These are phyloP conservation scores for Metschnikowia sp. DNA, from an alignment of 805 yeast genomes.

Conservation along the genomic window DNA sequence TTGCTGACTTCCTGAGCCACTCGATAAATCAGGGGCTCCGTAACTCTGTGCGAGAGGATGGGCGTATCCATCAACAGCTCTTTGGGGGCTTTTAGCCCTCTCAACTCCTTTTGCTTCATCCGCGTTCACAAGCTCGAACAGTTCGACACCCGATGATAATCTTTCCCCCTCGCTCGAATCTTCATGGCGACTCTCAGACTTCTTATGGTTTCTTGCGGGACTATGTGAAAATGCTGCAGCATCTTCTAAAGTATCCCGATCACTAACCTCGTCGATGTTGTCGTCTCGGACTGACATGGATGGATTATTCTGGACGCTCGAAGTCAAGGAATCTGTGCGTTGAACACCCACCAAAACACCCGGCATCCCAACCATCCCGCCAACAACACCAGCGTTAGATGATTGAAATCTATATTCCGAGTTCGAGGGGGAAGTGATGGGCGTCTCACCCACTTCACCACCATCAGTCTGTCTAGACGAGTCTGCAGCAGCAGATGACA, in stretches of 20 bases:
- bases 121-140: conserved; percentile 52
- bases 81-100: background rate
- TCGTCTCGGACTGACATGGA: conserved; percentile 87
- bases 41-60: conserved; percentile 13
- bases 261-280: conserved; percentile 42
- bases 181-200: conserved; percentile 15
- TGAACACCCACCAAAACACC: conserved; percentile 45
- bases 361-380: conserved; percentile 42
- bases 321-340: conserved; percentile 79
- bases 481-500: conserved; percentile 33
- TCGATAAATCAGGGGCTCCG: conserved; percentile 6
- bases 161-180: conserved; percentile 37
- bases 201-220: conserved; percentile 8
- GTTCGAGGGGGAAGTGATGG: conserved; percentile 45
- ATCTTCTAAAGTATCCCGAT: conserved; percentile 37
- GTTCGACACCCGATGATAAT: conserved; percentile 45
- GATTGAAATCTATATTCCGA: conserved; percentile 47
- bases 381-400: conserved; percentile 29
- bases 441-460: conserved; percentile 40
- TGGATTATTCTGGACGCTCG: conserved; percentile 89
- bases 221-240: conserved; percentile 7
- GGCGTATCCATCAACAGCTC: background rate
- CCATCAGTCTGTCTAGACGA: conserved; percentile 25
- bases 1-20: conserved; percentile 7
- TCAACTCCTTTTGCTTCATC: conserved; percentile 39